phyloP scores from a whole-genome alignment of 2,329 filamentous ascomycete species.

The Onygenales sp. region DNA sequence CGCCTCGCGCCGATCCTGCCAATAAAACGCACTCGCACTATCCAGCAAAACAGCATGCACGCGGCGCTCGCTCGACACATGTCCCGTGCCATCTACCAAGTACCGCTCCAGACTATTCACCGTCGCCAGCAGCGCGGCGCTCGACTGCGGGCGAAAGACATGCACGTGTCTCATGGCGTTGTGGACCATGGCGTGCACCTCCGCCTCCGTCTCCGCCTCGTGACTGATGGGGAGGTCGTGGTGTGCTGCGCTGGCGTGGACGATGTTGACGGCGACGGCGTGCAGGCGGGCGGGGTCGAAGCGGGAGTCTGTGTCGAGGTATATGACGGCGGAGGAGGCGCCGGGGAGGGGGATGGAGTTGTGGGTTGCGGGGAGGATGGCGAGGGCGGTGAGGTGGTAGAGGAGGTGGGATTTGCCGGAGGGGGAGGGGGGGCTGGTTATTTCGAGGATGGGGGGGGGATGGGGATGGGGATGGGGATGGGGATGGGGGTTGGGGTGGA shows the following conservation, averaged over 20 bases:
- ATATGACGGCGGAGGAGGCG: constrained; percentile 40
- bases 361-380: constrained; percentile 38
- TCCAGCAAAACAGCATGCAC: constrained; percentile 46
- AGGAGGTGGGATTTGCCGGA: constrained; percentile 51
- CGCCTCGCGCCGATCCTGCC: constrained; percentile 40
- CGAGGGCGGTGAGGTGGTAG: constrained; percentile 44
- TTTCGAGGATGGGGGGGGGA: constrained; percentile 38
- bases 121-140: constrained; percentile 40
- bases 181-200: constrained; percentile 18
- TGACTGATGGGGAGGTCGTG: not conserved
- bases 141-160: constrained; percentile 47
- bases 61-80: constrained; percentile 37
- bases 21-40: constrained; percentile 47
- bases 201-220: constrained; percentile 7
- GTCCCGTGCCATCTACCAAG: constrained; percentile 35
- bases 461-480: constrained; percentile 24
- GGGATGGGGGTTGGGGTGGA: constrained; percentile 16
- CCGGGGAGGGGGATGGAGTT: constrained; percentile 31
- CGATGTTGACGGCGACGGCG: constrained; percentile 19
- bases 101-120: constrained; percentile 40
- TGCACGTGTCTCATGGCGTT: constrained; percentile 46
- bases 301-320: constrained; percentile 47
- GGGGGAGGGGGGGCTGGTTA: constrained; percentile 42
- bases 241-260: constrained; percentile 8
- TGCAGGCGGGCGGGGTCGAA: constrained; percentile 43